Base-by-base conservation (phyloP, 495 filamentous ascomycete species). In the Penicillium angulare region DNA sequence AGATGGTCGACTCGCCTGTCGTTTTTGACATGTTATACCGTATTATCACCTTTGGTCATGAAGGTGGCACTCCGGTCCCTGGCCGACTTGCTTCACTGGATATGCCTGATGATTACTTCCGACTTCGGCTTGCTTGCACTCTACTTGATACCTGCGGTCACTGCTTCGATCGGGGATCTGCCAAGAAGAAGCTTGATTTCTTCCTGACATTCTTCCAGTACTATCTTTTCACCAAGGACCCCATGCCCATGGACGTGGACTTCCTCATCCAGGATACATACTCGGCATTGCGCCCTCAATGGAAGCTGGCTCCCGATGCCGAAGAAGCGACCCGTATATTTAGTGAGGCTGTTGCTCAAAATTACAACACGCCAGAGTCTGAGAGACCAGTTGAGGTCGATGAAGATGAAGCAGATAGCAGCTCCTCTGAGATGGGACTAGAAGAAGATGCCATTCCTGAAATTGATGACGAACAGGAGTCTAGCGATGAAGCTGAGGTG, bases 161-260 rank as follows among this genome's bases (percentile, higher is more conserved):
- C 68, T 97, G 90, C 70, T 99, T 96, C 63, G 92, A 97, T 67
- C 86, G 91, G 46, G 93, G 95, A 5, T 83, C 86, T 27, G 86
- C 92, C 0, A 93, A 91, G 63, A 97, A 96, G 76, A 99, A 97
- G 74, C 80, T 99, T 13, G 93, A 99, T 62, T 97, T 96, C 69
- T 99, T 97, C 76, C 78, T 99, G 43, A 92, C 87, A 0, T 99
- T 97, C 71, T 90, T 97, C 66, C 93, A 92, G 82, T 97, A 96
- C 64, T 99, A 99, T 75, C 86, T 96, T 52, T 83, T 86, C 59
- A 88, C 87, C n/a, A 99, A 99, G 67, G 88, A 95, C 9, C 79
- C 88, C 2, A 65, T 96, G 34, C 95, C 93, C 2, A 96, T 97
- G 90, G 93, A 97, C 60, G 86, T 97, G 44, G 93, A 99, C 54